Percentiles rank a stretch among this genome's conserved stretches.
phyloP scores from a whole-genome alignment of 192 early-diverging fungal genomes.

The Diversispora eburnea region DNA sequence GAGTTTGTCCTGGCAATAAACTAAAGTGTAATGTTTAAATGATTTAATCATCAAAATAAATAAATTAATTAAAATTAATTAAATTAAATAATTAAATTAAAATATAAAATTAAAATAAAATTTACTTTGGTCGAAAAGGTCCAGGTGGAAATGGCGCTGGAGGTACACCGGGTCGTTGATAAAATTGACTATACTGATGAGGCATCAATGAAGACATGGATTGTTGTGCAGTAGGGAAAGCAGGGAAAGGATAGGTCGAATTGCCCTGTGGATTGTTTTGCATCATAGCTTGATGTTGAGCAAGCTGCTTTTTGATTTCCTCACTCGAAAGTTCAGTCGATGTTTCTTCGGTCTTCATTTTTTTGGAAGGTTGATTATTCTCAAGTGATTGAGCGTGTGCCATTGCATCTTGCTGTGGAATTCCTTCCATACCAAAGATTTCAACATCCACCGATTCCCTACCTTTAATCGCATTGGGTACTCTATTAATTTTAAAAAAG shows the following conservation, averaged over 20 bases:
- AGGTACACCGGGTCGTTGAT: conserved; percentile 32
- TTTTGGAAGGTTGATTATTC: conserved; percentile 42
- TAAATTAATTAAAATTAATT: not conserved
- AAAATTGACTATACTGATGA: conserved; percentile 55
- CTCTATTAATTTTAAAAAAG: conserved; percentile 45
- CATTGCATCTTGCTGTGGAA: conserved; percentile 75
- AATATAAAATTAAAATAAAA: not conserved
- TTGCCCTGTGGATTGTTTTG: conserved; percentile 20
- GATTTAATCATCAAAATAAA: not conserved
- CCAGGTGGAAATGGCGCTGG: not conserved
- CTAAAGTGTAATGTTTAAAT: not conserved
- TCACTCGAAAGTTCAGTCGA: conserved; percentile 38
- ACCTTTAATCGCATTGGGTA: conserved; percentile 81
- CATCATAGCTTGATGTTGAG: conserved; percentile 50
- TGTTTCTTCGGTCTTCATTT: conserved; percentile 37
- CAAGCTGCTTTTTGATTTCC: conserved; percentile 42
- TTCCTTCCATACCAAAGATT: conserved; percentile 93
- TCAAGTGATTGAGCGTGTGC: conserved; percentile 61
- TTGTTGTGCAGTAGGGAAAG: conserved; percentile 1
- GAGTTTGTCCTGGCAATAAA: conserved; percentile 1
- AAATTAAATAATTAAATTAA: not conserved
- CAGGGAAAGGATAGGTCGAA: not conserved
- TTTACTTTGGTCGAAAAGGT: conserved; percentile 20
- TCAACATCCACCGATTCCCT: conserved; percentile 85
- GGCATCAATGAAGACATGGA: conserved; percentile 43